Evolutionary conservation across 2,329 filamentous ascomycete species (phyloP), one percentile per base, ranked within the genome.

Genomic region (Sordariomycetes sp.): DNA sequence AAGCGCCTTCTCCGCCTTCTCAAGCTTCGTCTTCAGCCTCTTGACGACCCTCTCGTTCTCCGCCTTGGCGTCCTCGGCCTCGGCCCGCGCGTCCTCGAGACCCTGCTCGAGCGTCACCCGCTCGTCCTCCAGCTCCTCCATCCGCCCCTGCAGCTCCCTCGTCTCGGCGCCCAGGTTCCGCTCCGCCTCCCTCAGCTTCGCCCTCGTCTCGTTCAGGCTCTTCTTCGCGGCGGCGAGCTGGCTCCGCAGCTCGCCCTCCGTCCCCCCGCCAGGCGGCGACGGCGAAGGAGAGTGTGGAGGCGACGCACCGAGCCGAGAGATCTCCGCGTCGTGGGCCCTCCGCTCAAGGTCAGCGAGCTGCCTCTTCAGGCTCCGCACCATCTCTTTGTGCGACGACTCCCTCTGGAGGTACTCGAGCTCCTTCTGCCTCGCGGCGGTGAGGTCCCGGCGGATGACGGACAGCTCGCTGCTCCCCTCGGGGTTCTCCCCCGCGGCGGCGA

Each of bases 261-360:
- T 87, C 84, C 22, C 76, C 76, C 58, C 81, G 79, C 42, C 73
- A 73, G 17, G 69, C 76, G 1, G 79, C 79, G n/a, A 28, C 12
- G n/a, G n/a, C 52, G n/a, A 67, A 63, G 10, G 79, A 3, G 28
- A 32, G 28, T 32, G 80, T 1, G 75, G 71, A 25, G 76, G 74
- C 13, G 76, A 74, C 39, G 63, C 61, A 24, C 71, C 67, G 45
- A 81, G 65, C 12, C 73, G 74, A 20, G 77, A 77, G 48, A 83
- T 75, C 52, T 83, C 77, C 6, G 79, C 75, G 59, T 90, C 82
- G 62, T 87, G 84, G 4, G 85, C 74, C 59, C 85, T 80, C 48
- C 79, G 78, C 65, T 89, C 86, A 17, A 90, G 76, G 39, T 87
- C 81, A 2, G 78, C 73, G 54, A 89, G 77, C 58, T 85, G 79